Conservation (phyloP, 2,329 filamentous ascomycete species). For the Fusarium oxysporum region DNA sequence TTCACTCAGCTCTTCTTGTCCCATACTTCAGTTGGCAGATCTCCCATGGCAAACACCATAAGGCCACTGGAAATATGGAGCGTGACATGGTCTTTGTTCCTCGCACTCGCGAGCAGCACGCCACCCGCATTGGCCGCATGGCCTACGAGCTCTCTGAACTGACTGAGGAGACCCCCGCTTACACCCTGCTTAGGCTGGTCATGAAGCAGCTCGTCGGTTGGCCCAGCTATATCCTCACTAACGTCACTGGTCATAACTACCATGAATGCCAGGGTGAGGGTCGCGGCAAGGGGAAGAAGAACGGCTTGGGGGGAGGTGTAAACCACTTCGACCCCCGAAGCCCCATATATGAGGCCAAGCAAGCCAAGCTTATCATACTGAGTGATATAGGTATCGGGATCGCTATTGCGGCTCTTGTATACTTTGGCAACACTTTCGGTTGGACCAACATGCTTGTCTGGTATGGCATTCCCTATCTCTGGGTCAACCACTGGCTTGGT, state of each 20-base stretch:
- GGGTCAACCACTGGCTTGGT: no score
- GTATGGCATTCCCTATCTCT: no score
- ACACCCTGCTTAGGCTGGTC: constrained; percentile 78
- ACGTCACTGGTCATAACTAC: constrained; percentile 96
- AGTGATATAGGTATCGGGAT: no score
- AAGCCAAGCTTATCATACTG: no score
- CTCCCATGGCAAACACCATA: constrained; percentile 99
- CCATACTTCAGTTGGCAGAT: constrained; percentile 99
- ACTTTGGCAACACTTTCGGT: no score
- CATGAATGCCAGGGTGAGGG: constrained; percentile 92
- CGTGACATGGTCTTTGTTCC: constrained; percentile 99
- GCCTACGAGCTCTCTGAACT: constrained; percentile 88
- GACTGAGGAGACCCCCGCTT: constrained; percentile 92
- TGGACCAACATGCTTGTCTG: no score
- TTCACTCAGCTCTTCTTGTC: constrained; percentile 88
- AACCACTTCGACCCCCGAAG: constrained; percentile 94
- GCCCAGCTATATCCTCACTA: constrained; percentile 90
- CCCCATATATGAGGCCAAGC: constrained; percentile 91
- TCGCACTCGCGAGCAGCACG: constrained; percentile 85
- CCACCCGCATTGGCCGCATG: constrained; percentile 77
- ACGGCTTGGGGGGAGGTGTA: constrained; percentile 82
- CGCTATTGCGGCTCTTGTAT: no score
- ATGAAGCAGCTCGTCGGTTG: constrained; percentile 91
- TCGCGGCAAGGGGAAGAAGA: constrained; percentile 90
- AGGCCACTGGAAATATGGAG: constrained; percentile 96